Evolutionary conservation across 2,329 filamentous ascomycete genomes (phyloP).

Genomic region (Alternaria burnsii): DNA sequence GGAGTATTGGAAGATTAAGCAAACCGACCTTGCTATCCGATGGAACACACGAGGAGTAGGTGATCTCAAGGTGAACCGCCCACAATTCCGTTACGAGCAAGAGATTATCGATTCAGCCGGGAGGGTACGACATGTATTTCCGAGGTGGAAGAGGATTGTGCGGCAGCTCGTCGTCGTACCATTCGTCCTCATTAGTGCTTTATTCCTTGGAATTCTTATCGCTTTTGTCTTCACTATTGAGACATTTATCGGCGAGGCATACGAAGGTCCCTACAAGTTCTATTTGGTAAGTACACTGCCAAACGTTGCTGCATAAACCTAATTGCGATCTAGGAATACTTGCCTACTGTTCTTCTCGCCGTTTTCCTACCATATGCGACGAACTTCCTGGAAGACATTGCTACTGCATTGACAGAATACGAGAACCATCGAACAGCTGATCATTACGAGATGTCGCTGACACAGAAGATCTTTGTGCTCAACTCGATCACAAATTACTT

Average conservation of each 20-base stretch:
- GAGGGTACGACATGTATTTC: conserved; percentile 38
- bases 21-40: conserved; percentile 44
- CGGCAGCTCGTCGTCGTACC: conserved; percentile 44
- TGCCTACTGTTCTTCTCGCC: conserved; percentile 44
- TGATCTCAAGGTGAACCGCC: conserved; percentile 41
- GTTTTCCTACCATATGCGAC: conserved; percentile 42
- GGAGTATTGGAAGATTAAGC: conserved; percentile 48
- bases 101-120: conserved; percentile 37
- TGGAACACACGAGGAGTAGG: conserved; percentile 45
- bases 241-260: conserved; percentile 45
- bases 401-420: conserved; percentile 42
- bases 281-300: conserved; percentile 30
- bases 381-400: conserved; percentile 37
- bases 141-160: conserved; percentile 40
- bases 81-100: conserved; percentile 39
- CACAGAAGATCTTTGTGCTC: conserved; percentile 47
- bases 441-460: conserved; percentile 45
- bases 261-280: conserved; percentile 44
- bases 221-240: conserved; percentile 43
- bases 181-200: conserved; percentile 39
- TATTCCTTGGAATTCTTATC: conserved; percentile 41
- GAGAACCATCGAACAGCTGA: conserved; percentile 47
- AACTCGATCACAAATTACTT: conserved; percentile 49
- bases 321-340: conserved; percentile 37
- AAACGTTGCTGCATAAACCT: background rate